phyloP scores from a whole-genome alignment of 139 green algal species.

The Gonium pectorale region DNA sequence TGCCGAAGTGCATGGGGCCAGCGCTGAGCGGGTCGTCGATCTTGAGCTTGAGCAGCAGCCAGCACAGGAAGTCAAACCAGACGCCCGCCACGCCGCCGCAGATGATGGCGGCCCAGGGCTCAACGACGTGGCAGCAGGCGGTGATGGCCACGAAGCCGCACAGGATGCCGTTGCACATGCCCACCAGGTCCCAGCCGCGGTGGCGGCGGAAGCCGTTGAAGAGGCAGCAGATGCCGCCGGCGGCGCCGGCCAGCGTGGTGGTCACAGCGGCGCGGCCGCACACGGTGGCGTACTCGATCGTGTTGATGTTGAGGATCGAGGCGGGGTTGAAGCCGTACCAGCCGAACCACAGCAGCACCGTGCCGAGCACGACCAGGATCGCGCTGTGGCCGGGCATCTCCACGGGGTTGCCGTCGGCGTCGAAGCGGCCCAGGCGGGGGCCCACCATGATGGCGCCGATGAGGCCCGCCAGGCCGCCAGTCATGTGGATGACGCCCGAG shows the following conservation, averaged over 20 bases:
- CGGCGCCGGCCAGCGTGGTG: conserved; percentile 78
- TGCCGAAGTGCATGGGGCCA: conserved; percentile 76
- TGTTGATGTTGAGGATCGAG: conserved; percentile 51
- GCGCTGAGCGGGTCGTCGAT: conserved; percentile 56
- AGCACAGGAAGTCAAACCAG: conserved; percentile 40
- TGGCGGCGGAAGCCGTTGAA: conserved; percentile 49
- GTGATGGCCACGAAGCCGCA: conserved; percentile 88
- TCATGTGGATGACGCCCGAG: conserved; percentile 77
- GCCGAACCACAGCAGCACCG: conserved; percentile 90
- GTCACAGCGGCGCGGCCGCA: conserved; percentile 72
- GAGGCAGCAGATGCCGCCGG: conserved; percentile 67
- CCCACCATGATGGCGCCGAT: conserved; percentile 86
- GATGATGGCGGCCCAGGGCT: conserved; percentile 89
- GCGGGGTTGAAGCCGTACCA: conserved; percentile 89
- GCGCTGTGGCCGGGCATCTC: conserved; percentile 87
- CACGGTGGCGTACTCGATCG: neutral
- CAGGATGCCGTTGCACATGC: conserved; percentile 83
- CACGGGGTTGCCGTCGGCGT: conserved; percentile 59
- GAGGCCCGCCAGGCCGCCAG: conserved; percentile 81
- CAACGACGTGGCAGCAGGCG: conserved; percentile 72
- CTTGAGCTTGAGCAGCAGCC: conserved; percentile 44
- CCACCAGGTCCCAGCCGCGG: conserved; percentile 78
- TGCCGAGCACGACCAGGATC: conserved; percentile 62
- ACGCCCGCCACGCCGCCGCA: conserved; percentile 45
- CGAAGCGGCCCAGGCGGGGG: conserved; percentile 90